Percentiles rank a stretch among this genome's conserved stretches.
These are phyloP conservation scores for Actinomortierella ambigua DNA, from an alignment of 371 early-diverging fungal species.

Conservation along the genomic window DNA sequence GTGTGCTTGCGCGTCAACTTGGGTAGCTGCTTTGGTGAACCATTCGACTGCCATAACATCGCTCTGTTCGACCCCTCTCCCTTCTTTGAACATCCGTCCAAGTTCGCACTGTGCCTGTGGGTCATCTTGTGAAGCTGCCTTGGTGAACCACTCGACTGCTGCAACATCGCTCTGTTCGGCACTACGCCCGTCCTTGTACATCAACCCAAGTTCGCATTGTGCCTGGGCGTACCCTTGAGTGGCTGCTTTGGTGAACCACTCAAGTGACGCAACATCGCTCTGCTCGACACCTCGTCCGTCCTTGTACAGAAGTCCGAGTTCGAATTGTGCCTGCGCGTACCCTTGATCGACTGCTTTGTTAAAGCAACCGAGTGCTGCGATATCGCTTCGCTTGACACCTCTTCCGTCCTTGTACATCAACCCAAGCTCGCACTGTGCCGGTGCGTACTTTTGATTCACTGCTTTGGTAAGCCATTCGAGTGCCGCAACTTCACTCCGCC, in stretches of 20 bases:
- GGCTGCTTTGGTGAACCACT: conserved; percentile 72
- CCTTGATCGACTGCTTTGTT: conserved; percentile 72
- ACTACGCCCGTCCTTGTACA: conserved; percentile 85
- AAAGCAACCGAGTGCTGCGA: conserved; percentile 83
- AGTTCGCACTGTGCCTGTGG: too few relatives aligned
- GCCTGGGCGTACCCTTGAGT: conserved; percentile 69
- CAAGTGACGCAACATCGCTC: conserved; percentile 67
- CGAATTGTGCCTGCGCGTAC: conserved; percentile 71
- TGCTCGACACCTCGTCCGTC: conserved; percentile 80
- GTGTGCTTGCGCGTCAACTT: conserved; percentile 72
- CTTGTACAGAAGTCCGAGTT: conserved; percentile 77
- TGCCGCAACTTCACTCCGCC: too few relatives aligned
- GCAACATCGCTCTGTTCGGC: conserved; percentile 49
- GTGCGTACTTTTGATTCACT: too few relatives aligned
- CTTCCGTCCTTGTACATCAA: conserved; percentile 82
- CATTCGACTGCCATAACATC: too few relatives aligned
- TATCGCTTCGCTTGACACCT: conserved; percentile 63
- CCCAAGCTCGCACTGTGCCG: conserved; percentile 75
- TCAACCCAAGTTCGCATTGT: conserved; percentile 83
- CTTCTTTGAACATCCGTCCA: too few relatives aligned
- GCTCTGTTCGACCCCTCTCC: too few relatives aligned
- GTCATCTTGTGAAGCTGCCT: too few relatives aligned
- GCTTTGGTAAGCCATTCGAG: too few relatives aligned
- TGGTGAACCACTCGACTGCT: too few relatives aligned
- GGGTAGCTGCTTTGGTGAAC: conserved; percentile 57